phyloP scores from a whole-genome alignment of 2,329 filamentous ascomycete genomes.

The Pyrenochaeta sp. region DNA sequence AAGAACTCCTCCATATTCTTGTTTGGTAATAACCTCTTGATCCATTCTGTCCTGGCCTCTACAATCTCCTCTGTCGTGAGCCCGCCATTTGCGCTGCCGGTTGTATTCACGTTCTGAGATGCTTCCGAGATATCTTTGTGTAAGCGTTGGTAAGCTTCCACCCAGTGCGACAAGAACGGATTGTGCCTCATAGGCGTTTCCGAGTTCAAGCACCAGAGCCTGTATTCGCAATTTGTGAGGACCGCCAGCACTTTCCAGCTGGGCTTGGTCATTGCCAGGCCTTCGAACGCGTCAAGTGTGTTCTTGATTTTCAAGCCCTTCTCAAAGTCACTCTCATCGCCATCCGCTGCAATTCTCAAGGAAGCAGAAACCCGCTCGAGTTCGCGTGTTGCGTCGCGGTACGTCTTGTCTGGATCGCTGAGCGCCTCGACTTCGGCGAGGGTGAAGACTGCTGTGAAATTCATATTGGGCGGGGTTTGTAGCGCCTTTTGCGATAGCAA shows the following conservation, averaged over 20 bases:
- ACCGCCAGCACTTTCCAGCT: slow-evolving; percentile 33
- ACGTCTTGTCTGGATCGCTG: slow-evolving; percentile 26
- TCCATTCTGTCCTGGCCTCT: slow-evolving; percentile 30
- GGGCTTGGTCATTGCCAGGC: slow-evolving; percentile 22
- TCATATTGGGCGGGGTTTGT: slow-evolving; percentile 34
- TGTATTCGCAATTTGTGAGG: slow-evolving; percentile 48
- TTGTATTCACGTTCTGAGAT: neutral
- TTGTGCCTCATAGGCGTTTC: slow-evolving; percentile 42
- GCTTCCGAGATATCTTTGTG: neutral
- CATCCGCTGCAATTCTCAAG: neutral
- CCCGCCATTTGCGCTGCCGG: neutral
- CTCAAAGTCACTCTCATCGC: slow-evolving; percentile 32
- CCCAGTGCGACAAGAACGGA: slow-evolving; percentile 52
- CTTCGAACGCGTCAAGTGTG: slow-evolving; percentile 41
- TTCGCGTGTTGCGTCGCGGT: slow-evolving; percentile 19
- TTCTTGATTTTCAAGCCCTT: slow-evolving; percentile 41
- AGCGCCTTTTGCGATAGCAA: slow-evolving; percentile 26
- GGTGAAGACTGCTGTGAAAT: slow-evolving; percentile 33
- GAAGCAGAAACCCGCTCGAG: slow-evolving; percentile 13
- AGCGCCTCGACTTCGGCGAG: slow-evolving; percentile 32
- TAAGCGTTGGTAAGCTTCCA: slow-evolving; percentile 43
- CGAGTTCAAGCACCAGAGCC: slow-evolving; percentile 43
- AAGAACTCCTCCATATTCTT: slow-evolving; percentile 9
- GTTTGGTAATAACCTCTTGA: slow-evolving; percentile 36
- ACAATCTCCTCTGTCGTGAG: slow-evolving; percentile 27